Evolutionary conservation across 2,329 filamentous ascomycete genomes (phyloP).

Genomic region (Botryosphaeria dothidea): DNA sequence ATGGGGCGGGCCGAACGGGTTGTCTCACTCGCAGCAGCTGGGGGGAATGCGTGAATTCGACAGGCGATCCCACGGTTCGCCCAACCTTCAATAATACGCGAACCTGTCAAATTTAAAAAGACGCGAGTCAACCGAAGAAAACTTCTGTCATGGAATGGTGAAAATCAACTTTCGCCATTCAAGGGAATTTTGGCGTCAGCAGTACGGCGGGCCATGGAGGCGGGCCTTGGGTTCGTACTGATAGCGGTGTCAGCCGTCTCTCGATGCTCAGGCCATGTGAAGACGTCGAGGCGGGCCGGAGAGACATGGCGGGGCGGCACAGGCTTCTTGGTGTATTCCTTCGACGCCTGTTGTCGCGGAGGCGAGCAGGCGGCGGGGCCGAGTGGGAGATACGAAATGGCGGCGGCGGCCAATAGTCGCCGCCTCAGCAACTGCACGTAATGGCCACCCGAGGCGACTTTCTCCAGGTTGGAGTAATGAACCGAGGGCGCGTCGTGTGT

Average conservation of each 20-base stretch:
- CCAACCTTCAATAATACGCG: background rate
- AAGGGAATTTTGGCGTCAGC: background rate
- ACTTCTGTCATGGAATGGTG: background rate
- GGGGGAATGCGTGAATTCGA: background rate
- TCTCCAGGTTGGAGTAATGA: background rate
- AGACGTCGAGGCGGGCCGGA: background rate
- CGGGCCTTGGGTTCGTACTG: background rate
- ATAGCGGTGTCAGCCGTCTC: background rate
- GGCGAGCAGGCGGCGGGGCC: background rate
- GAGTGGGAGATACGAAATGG: slow-evolving; percentile 2
- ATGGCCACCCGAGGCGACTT: background rate
- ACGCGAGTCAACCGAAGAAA: background rate
- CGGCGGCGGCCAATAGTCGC: slow-evolving; percentile 3
- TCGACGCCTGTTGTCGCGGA: background rate
- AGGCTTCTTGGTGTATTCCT: background rate
- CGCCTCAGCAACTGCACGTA: background rate
- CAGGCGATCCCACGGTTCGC: background rate
- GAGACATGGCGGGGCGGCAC: background rate
- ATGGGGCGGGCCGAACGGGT: slow-evolving; percentile 2
- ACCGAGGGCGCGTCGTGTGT: background rate
- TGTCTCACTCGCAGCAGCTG: background rate
- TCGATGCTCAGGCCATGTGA: slow-evolving; percentile 3
- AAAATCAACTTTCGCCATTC: background rate
- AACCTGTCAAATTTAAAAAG: background rate
- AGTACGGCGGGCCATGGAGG: background rate